These are phyloP conservation scores for Chlorociboria aeruginascens DNA, from an alignment of 495 filamentous ascomycete species.

Conservation along the genomic window DNA sequence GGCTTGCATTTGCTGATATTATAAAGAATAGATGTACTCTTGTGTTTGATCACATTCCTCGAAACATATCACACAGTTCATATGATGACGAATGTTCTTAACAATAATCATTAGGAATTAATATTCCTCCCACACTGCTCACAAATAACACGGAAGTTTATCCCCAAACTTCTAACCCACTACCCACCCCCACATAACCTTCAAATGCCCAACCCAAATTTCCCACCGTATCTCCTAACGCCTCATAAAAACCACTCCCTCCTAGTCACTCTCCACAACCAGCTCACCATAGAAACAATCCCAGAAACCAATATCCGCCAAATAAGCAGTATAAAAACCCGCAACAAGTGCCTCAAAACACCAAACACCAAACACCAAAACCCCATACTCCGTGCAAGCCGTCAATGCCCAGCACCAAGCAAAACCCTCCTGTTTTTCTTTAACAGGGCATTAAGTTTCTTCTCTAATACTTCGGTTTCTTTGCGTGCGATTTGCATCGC, in stretches of 20 bases:
- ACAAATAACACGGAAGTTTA: background rate
- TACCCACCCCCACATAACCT: background rate
- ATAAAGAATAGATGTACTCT: background rate
- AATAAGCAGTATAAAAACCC: background rate
- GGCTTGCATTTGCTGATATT: background rate
- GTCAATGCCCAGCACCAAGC: constrained; percentile 19
- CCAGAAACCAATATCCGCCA: background rate
- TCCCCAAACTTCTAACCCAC: background rate
- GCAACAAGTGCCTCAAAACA: background rate
- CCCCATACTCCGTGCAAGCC: background rate
- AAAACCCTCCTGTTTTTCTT: constrained; percentile 47
- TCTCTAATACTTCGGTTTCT: constrained; percentile 59
- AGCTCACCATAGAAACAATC: too few species aligned
- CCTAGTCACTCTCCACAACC: too few species aligned
- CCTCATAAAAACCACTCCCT: too few species aligned
- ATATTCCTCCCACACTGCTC: too few species aligned
- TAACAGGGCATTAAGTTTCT: constrained; percentile 46
- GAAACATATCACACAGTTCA: background rate
- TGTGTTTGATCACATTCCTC: background rate
- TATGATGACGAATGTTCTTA: too few species aligned
- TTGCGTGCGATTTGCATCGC: constrained; percentile 43
- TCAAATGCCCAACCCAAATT: background rate
- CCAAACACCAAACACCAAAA: background rate
- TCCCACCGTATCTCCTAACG: too few species aligned
- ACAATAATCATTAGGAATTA: too few species aligned